These are phyloP conservation scores for Protostelium mycophagum DNA, from an alignment of 78 protist species.

Conservation along the genomic window DNA sequence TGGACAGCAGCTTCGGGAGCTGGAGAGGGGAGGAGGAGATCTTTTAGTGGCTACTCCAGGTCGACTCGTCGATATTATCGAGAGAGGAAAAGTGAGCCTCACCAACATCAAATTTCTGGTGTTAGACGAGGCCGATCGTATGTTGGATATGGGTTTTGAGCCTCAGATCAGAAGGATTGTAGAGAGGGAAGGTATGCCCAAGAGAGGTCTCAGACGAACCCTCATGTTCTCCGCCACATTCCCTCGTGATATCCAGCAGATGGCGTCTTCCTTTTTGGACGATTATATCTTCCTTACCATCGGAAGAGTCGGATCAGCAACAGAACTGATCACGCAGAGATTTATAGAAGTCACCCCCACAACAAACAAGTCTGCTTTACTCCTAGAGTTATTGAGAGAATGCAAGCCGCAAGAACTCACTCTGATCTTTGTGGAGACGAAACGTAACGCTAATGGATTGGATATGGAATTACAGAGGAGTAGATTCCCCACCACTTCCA, in stretches of 20 bases:
- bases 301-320: constrained; percentile 97
- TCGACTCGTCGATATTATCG: constrained; percentile 89
- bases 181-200: constrained; percentile 84
- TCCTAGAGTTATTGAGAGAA: constrained; percentile 57
- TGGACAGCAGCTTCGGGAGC: constrained; percentile 78
- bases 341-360: constrained; percentile 48
- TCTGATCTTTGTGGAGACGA: constrained; percentile 91
- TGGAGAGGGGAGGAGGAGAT: constrained; percentile 81
- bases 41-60: constrained; percentile 96
- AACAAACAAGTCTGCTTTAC: constrained; percentile 69
- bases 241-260: constrained; percentile 89
- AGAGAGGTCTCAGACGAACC: constrained; percentile 78
- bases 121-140: constrained; percentile 97
- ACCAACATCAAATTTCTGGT: constrained; percentile 59
- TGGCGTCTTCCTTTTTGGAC: constrained; percentile 89
- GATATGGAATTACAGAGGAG: constrained; percentile 67
- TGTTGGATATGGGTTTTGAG: constrained; percentile 98
- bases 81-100: constrained; percentile 76
- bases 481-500: constrained; percentile 71
- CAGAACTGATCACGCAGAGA: constrained; percentile 85
- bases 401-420: constrained; percentile 37
- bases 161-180: constrained; percentile 95
- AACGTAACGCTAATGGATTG: constrained; percentile 83
- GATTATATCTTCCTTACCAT: constrained; percentile 90
- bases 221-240: constrained; percentile 98